Evolutionary conservation across 2,329 filamentous ascomycete genomes (phyloP), one percentile per base, ranked within the genome.

Genomic region (Microcera coccophila): DNA sequence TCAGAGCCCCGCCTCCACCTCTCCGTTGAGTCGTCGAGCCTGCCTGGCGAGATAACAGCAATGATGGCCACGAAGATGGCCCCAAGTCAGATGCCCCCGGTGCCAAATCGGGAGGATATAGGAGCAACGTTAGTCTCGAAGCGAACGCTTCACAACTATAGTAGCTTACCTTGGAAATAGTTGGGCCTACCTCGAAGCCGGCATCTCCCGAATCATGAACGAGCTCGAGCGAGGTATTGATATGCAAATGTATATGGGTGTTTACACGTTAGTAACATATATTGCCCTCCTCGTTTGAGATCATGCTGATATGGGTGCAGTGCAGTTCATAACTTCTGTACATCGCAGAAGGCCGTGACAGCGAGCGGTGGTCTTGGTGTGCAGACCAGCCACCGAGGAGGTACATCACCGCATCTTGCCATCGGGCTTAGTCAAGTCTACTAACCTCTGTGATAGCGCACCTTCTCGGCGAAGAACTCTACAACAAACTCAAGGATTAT

Each of bases 301-400:
- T 20, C 4, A 40, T 40, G 32, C 69, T 79, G 54, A 79, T 60
- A 16, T 29, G 35, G n/a, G 35, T 38, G 42, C 64, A 90, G 78
- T 40, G 90, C 90, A 48, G 93, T 98, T 38, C 93, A 98, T 72
- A 96, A 98, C 72, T 98, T 98, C 68, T 98, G 93, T 67, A 98
- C 93, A 43, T 95, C 93, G 18, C 93, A 97, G 67, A 97, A 97
- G 66, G 89, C 89, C 1, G 82, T 90, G 34, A 78, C 80, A n/a
- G 78, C 80, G 14, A 74, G 79, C 39, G 69, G 68, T 12, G 61
- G 62, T 12, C 62, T 65, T n/a, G 59, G 62, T 18, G 65, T 66
- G 60, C 62, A 66, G n/a, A 59, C 61, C 3, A 65, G 60, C 44
- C 62, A 72, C 58, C 64, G 66, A 50, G 90, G 90, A 66, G 87